These are phyloP conservation scores for Penicillium verrucosum DNA, from an alignment of 2,329 filamentous ascomycete species.

Conservation along the genomic window DNA sequence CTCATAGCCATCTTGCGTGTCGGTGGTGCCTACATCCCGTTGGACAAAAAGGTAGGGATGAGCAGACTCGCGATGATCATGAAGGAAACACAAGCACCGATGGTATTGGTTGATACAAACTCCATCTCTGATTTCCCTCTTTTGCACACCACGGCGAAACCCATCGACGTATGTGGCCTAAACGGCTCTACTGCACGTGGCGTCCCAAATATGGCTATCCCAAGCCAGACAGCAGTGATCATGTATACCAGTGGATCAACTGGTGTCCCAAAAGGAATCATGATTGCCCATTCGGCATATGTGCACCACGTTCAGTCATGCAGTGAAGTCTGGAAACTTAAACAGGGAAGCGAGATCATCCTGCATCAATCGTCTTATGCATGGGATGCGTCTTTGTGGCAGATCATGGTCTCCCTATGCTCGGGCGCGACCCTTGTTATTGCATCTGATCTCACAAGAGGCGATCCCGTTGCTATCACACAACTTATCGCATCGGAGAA, in stretches of 20 bases:
- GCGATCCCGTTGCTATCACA: slow-evolving; percentile 19
- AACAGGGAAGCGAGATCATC: slow-evolving; percentile 10
- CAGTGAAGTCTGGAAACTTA: slow-evolving; percentile 5
- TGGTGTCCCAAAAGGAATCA: slow-evolving; percentile 16
- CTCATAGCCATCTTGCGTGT: slow-evolving; percentile 33
- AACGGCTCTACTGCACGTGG: background rate
- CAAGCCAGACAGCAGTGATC: slow-evolving; percentile 8
- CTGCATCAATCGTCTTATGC: slow-evolving; percentile 26
- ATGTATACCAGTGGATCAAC: slow-evolving; percentile 26
- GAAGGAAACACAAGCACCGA: slow-evolving; percentile 6
- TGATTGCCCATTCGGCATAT: slow-evolving; percentile 14
- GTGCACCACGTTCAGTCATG: slow-evolving; percentile 13
- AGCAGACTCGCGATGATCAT: slow-evolving; percentile 25
- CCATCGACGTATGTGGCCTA: slow-evolving; percentile 6
- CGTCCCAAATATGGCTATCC: slow-evolving; percentile 5
- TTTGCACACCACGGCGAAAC: slow-evolving; percentile 3
- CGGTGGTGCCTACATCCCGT: slow-evolving; percentile 34
- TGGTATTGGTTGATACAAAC: slow-evolving; percentile 11
- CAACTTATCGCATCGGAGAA: slow-evolving; percentile 15
- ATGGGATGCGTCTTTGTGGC: slow-evolving; percentile 24
- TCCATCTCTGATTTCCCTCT: slow-evolving; percentile 3
- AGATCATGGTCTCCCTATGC: slow-evolving; percentile 19
- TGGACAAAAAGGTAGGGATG: slow-evolving; percentile 29
- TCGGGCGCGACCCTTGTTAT: slow-evolving; percentile 20
- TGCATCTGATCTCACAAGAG: slow-evolving; percentile 7